Evolutionary conservation across 495 filamentous ascomycete genomes (phyloP), one percentile per base, ranked within the genome.

Genomic region (Xylaria telfairii): DNA sequence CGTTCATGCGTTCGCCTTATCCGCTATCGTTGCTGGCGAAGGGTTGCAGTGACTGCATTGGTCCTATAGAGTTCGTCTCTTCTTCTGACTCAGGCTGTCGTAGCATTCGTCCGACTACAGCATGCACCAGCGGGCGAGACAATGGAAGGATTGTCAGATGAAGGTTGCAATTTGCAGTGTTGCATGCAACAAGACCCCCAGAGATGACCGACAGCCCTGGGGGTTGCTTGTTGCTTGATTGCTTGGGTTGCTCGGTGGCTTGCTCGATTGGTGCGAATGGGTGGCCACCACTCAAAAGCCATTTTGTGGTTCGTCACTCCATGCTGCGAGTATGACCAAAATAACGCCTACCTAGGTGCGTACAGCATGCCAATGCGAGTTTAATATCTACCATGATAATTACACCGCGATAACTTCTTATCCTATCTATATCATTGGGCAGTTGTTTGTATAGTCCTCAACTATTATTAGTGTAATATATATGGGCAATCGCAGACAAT

Each of bases 71-170:
- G 21, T 28, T 54, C 64, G 64, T 54, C 30, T 53, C n/a, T 49
- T 34, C 12, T 28, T 66, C 64, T 66, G 64, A 66, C 64, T 66
- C 47, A 54, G 64, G 64, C 64, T 41, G 4, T 32, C 64, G 64
- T 66, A 41, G 64, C 24, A 66, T 66, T 66, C 34, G 47, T 66
- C 32, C 19, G 37, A 12, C 21, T 19, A n/a, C 60, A 5, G 37
- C 8, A 44, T 63, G 39, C n/a, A 15, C 41, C 28, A 51, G 44
- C 4, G 44, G 44, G 30, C 41, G 44, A 64, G 41, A 64, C 0
- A 26, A 47, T 46, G 39, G 39, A 28, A 54, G 62, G 64, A 66
- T 34, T 53, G 64, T 66, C 47, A 66, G 64, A 66, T 54, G 34
- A 21, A 66, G 64, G 64, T 66, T 49, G 64, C 64, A 66, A 42